Conservation (phyloP, 2,329 filamentous ascomycete genomes). For the Ascochyta viciae-villosae region DNA sequence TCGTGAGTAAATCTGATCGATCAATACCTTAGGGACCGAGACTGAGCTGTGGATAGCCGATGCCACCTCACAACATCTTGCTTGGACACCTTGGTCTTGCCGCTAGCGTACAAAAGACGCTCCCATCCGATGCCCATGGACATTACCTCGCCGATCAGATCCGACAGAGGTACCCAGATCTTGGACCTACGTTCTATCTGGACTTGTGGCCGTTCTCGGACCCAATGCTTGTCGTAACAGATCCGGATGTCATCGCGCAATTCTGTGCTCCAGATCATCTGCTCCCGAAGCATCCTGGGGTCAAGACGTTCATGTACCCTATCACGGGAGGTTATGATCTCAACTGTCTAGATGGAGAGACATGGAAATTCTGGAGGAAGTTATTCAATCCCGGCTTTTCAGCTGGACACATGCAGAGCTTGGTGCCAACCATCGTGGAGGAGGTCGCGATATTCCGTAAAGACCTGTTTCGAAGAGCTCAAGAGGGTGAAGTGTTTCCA, state of each 20-base stretch:
- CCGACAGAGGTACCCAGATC: constrained; percentile 4
- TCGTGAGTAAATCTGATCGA: background rate
- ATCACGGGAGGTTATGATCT: constrained; percentile 10
- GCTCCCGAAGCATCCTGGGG: constrained; percentile 14
- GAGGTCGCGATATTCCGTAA: constrained; percentile 24
- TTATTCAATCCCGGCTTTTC: constrained; percentile 29
- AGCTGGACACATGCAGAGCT: constrained; percentile 56
- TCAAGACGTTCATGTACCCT: constrained; percentile 12
- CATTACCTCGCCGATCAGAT: constrained; percentile 13
- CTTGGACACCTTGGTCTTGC: constrained; percentile 12
- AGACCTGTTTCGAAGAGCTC: constrained; percentile 23
- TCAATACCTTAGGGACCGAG: too few relatives aligned
- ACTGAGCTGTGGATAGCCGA: background rate
- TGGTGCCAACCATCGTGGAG: constrained; percentile 22
- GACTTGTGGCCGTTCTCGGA: constrained; percentile 16
- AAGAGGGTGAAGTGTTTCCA: background rate
- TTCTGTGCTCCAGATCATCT: constrained; percentile 10
- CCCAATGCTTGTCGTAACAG: constrained; percentile 12
- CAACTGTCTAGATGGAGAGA: constrained; percentile 3
- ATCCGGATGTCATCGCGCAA: constrained; percentile 10
- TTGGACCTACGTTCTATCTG: constrained; percentile 15
- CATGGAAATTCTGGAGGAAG: constrained; percentile 39
- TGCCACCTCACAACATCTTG: constrained; percentile 15
- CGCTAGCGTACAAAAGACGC: background rate
- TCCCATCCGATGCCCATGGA: constrained; percentile 13